Evolutionary conservation across 441 rosid genomes (phyloP), one percentile per base, ranked within the genome.

Genomic region (Bruguiera hainesii): DNA sequence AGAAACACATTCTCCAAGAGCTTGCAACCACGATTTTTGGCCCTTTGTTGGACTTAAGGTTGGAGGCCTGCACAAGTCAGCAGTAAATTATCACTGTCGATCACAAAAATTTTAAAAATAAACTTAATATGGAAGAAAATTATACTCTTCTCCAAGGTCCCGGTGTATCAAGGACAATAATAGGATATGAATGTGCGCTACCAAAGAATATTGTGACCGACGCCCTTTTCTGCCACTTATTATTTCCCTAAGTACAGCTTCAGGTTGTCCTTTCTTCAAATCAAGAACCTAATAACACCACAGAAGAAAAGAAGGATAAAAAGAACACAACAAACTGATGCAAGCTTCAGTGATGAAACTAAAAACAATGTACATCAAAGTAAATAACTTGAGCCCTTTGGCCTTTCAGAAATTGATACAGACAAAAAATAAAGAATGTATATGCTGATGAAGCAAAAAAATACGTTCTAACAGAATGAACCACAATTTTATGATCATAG

Each of bases 231-330:
- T 77, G 68, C 83, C 87, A 67, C 70, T 63, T 39, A 80, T 70
- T 62, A 93, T 71, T 75, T 86, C 98, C 75, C 80, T 73, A 60
- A 93, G 63, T 55, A 87, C 72, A 74, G 84, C 74, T 75, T 87
- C 85, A 74, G 89, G 83, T 71, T 87, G 85, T 74, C 91, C 94
- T 80, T 90, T 82, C 80, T 77, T 84, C 78, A 90, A 48, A 70
- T 74, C 84, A 75, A 93, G 80, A 75, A 71, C 92, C 98, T 93
- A 65, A 58, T 5, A 55, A 19, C 35, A 67, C 8, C 55, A 73
- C 42, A 15, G 60, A 76, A 28, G 46, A 60, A 64, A 61, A 65
- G 35, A 35, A 33, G 25, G 26, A 70, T 33, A 28, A 61, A 37
- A 18, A 57, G 66, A 55, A 29, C 13, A 16, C 2, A 46, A n/a